Base-by-base conservation (phyloP, 352 stramenopile species). In the Blastocystis hominis region DNA sequence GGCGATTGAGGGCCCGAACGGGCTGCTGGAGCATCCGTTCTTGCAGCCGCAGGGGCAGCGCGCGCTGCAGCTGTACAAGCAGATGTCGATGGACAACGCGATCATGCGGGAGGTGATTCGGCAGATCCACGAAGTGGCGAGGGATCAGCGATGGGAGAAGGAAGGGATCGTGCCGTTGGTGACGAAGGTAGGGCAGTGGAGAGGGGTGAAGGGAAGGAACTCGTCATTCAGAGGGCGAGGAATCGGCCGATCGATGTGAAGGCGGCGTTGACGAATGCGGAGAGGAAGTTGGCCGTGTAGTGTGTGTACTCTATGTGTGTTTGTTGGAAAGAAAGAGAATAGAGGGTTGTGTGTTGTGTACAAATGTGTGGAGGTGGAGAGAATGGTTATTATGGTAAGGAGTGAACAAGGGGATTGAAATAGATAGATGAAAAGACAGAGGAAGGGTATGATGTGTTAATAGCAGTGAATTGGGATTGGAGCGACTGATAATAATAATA, bases 21-120 rank as follows among this genome's bases (percentile, higher is more conserved):
- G 93, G 7, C 88, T 97, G 63, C 89, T 97, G 46, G 89, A 92
- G n/a, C 93, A 97, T 81, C 90, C 91, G 56, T 97, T 96, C 50
- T 47, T 90, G 47, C 42, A 75, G 42, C 87, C 84, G 30, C 63
- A 86, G 59, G 42, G 76, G 13, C 30, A 38, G 38, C 36, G 63
- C 13, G 63, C 76, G 9, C 78, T 86, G 76, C 59, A 86, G 42
- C 54, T 86, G 17, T 80, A 80, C 70, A 80, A 80, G 46, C 46
- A 80, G 50, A 61, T 61, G 30, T 30, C 70, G 46, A 80, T 80
- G 70, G 70, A 80, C 36, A 80, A 64, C 44, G 70, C 38, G n/a
- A 80, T 64, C 36, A 80, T 80, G 70, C 42, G 50, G 2, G 47
- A 80, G 55, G 50, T 64, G 5, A 80, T 80, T 80, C 70, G 70